Evolutionary conservation across 176 grass and related monocot genomes (phyloP), one percentile per base, ranked within the genome.

Genomic region (Rhipidocladum racemiflorum): DNA sequence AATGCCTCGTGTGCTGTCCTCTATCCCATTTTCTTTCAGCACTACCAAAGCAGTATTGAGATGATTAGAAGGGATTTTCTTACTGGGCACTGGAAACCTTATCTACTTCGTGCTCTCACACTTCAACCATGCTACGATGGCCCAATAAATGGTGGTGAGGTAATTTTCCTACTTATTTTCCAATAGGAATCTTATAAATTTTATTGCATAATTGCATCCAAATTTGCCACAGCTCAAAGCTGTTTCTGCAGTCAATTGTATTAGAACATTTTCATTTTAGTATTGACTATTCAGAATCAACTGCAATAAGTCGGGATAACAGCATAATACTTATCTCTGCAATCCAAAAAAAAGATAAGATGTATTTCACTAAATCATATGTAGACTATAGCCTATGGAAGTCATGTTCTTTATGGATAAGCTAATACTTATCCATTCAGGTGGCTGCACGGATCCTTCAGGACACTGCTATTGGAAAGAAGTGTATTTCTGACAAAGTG

Each of bases 1-100:
- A 85, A 76, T 48, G 29, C 53, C 27, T 81, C 56, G 57, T 80
- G 20, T 35, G 74, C 10, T 38, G 45, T 56, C 75, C 27, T 70
- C 13, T 51, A 12, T 65, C 54, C 29, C 23, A 67, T 81, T 82
- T n/a, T 83, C 18, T 76, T 77, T 36, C 80, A 98, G 95, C 88
- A 95, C 74, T 86, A 95, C 59, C 87, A 93, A 81, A 82, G 85
- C 70, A 89, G 95, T 27, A 91, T 98, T 93, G 95, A 98, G 79
- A 98, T 98, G 95, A 98, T 94, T 79, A 87, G 95, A 68, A 89
- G 87, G 72, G 92, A 95, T 83, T 91, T 98, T 63, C 95, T 98
- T 78, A 86, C 85, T 88, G 95, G 95, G 51, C 86, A 95, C 57
- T 98, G 95, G 95, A 91, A 91, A 77, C 92, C 92, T 72, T 98